These are phyloP conservation scores for Persicaria maculosa DNA, from an alignment of 148 eudicot species.

Conservation along the genomic window DNA sequence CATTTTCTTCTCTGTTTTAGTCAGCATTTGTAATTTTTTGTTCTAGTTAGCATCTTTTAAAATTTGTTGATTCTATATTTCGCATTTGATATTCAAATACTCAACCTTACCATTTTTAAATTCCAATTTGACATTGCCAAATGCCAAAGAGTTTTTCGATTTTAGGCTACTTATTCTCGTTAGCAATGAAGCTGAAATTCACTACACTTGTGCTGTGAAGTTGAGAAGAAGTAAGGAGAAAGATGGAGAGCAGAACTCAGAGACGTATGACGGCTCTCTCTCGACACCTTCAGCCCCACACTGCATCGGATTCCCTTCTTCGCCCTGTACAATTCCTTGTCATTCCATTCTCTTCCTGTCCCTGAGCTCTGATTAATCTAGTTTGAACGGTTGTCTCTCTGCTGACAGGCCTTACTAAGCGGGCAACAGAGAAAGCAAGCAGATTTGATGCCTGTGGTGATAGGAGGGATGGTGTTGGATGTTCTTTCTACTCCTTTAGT, in stretches of 20 bases:
- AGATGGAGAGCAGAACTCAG: conserved; percentile 10
- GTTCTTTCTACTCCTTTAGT: conserved; percentile 67
- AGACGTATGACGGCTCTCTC: conserved; percentile 5
- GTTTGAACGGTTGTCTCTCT: not conserved
- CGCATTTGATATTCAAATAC: too few relatives aligned
- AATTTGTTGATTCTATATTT: too few relatives aligned
- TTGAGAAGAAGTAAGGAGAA: not conserved
- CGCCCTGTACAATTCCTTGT: not conserved
- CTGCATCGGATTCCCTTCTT: not conserved
- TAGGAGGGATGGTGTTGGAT: conserved; percentile 97
- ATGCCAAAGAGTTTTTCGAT: too few relatives aligned
- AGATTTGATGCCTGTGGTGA: conserved; percentile 38
- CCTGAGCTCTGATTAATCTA: not conserved
- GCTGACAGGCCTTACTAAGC: not conserved
- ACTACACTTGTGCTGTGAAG: too few relatives aligned
- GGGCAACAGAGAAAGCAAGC: not conserved
- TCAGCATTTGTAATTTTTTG: too few relatives aligned
- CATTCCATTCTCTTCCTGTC: not conserved
- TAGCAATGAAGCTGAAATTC: too few relatives aligned
- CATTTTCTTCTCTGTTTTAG: too few relatives aligned
- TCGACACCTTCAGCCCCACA: conserved; percentile 7
- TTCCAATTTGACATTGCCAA: too few relatives aligned
- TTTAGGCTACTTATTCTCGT: too few relatives aligned
- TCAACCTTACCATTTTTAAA: too few relatives aligned
- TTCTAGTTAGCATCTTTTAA: too few relatives aligned